Conservation (phyloP, 495 filamentous ascomycete genomes). For the Neurospora sp. region DNA sequence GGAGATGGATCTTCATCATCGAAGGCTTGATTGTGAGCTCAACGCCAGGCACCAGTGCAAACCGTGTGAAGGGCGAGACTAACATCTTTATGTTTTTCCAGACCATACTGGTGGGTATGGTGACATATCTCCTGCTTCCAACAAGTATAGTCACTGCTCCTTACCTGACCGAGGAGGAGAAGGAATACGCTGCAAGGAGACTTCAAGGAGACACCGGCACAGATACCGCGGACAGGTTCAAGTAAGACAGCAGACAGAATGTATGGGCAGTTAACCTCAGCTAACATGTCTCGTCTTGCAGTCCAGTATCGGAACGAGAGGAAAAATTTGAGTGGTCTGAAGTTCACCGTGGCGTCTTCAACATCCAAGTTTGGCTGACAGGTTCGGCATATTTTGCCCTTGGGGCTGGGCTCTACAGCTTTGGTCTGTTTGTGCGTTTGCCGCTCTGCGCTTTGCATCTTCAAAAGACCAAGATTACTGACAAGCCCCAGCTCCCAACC, state of each 20-base stretch:
- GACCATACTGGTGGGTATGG: conserved; percentile 43
- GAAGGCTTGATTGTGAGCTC: conserved; percentile 38
- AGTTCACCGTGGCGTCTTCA: conserved; percentile 48
- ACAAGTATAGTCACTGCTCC: conserved; percentile 46
- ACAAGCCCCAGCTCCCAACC: conserved; percentile 52
- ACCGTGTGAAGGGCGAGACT: neutral
- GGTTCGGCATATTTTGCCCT: conserved; percentile 36
- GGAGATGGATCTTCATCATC: conserved; percentile 46
- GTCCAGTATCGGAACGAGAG: conserved; percentile 26
- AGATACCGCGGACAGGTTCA: conserved; percentile 21
- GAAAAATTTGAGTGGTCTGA: conserved; percentile 57
- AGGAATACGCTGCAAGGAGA: conserved; percentile 27
- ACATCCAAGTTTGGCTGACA: conserved; percentile 46
- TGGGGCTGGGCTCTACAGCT: conserved; percentile 35
- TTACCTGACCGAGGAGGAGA: conserved; percentile 41
- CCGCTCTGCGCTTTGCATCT: neutral
- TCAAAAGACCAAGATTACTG: conserved; percentile 25
- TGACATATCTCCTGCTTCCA: conserved; percentile 46
- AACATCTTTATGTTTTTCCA: conserved; percentile 18
- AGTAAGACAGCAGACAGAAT: conserved; percentile 11
- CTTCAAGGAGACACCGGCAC: conserved; percentile 21
- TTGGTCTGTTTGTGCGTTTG: conserved; percentile 42
- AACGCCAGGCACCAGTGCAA: neutral
- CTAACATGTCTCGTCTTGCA: conserved; percentile 2
- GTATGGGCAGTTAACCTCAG: neutral